Evolutionary conservation across 441 rosid genomes (phyloP), one percentile per base, ranked within the genome.

Genomic region (Jatropha multifida): DNA sequence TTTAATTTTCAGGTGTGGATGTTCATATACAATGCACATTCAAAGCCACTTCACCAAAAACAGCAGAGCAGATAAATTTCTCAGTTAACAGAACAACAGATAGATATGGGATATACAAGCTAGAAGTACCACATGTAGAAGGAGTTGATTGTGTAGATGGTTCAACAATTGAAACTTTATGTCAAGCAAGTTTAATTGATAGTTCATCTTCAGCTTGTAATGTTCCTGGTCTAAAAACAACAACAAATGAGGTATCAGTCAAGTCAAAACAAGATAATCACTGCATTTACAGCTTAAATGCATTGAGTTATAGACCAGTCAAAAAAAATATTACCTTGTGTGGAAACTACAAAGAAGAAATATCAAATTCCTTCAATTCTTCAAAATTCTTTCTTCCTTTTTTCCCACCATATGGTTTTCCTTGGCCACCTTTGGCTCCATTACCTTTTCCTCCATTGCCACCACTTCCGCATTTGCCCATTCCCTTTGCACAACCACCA

Each of bases 31-130:
- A 89, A 26, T 93, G 99, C 88, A 84, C 76, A 68, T 86, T 96
- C 85, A 88, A 80, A 74, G 90, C 90, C 40, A 77, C 77, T 62
- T 82, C 92, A 0, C 91, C 97, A 0, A 85, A 44, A 82, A 93
- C 93, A 13, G 80, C 74, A 18, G 98, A 90, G 77, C 83, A 80
- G 71, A 64, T 93, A 68, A 72, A 81, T 42, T 88, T 93, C 80
- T 87, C 97, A 20, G 91, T 90, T 60, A 96, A 92, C 82, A 87
- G 98, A 81, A 93, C 91, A 65, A 93, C 97, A 20, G 84, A 93
- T 78, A 87, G 78, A 74, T 77, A 79, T 40, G 99, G 98, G 51
- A 78, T 85, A 23, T 96, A 93, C 88, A 89, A 83, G 82, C 81
- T 90, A 41, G 86, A 88, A 68, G 77, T 92, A 59, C 91, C 97